A percentile compares a stretch with the other conserved stretches of the same genome.
These are phyloP conservation scores for Juncus effusus DNA, from an alignment of 176 grass and related monocot species.

Conservation along the genomic window DNA sequence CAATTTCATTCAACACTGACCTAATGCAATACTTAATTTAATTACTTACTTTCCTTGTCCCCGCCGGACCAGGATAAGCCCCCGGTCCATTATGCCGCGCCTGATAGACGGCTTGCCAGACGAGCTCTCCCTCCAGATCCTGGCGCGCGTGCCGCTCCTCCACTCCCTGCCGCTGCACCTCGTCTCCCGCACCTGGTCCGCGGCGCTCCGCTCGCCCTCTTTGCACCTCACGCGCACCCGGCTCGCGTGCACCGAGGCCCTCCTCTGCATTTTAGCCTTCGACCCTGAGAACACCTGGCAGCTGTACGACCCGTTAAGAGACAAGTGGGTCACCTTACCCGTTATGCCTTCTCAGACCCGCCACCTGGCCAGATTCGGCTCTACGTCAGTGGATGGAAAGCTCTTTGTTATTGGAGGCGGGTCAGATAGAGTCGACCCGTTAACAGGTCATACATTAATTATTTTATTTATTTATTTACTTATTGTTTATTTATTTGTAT, in stretches of 20 bases:
- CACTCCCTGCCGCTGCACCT: constrained; percentile 66
- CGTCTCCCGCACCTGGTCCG: constrained; percentile 73
- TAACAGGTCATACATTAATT: too few relatives aligned
- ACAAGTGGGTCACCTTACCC: constrained; percentile 90
- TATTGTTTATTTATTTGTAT: too few relatives aligned
- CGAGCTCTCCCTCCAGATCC: constrained; percentile 84
- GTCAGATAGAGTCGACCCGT: constrained; percentile 84
- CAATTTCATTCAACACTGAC: too few relatives aligned
- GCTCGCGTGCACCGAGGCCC: constrained; percentile 54
- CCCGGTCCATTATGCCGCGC: constrained; percentile 30
- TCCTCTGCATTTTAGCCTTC: constrained; percentile 87
- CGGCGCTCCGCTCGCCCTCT: constrained; percentile 52
- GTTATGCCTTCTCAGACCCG: constrained; percentile 90
- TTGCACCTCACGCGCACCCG: constrained; percentile 43
- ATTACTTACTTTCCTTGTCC: too few relatives aligned
- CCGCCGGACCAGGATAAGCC: constrained; percentile 8
- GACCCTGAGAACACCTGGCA: constrained; percentile 98
- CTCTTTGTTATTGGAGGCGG: constrained; percentile 96
- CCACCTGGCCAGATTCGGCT: constrained; percentile 82
- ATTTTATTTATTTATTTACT: too few relatives aligned
- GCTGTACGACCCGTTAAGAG: constrained; percentile 78
- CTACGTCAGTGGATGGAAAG: constrained; percentile 67
- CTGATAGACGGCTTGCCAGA: constrained; percentile 85
- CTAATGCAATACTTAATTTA: too few relatives aligned
- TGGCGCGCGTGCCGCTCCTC: constrained; percentile 83